These are phyloP conservation scores for Nitzschia palea DNA, from an alignment of 108 stramenopile genomes.

Conservation along the genomic window DNA sequence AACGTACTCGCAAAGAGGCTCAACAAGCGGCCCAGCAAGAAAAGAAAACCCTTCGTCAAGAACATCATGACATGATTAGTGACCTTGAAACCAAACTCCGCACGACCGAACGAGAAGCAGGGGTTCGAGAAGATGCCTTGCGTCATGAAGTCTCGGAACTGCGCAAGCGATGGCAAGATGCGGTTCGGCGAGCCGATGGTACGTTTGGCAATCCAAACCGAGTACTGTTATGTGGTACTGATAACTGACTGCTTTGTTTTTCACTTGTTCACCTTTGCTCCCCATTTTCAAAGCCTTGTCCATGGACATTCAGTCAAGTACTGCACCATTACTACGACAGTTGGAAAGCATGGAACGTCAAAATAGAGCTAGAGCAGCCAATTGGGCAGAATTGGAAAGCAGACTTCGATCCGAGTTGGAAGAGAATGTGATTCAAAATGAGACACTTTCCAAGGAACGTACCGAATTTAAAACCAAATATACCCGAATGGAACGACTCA, in stretches of 20 bases:
- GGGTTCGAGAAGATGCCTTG: conserved; percentile 78
- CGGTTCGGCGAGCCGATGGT: conserved; percentile 80
- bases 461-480: conserved; percentile 59
- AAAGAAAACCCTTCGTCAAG: conserved; percentile 56
- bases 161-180: conserved; percentile 86
- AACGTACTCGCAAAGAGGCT: conserved; percentile 48
- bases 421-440: conserved; percentile 63
- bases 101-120: conserved; percentile 75
- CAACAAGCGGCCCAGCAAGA: conserved; percentile 59
- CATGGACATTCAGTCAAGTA: conserved; percentile 84
- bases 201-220: conserved; percentile 17
- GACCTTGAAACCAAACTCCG: conserved; percentile 76
- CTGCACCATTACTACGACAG: conserved; percentile 77
- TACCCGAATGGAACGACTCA: conserved; percentile 45
- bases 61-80: conserved; percentile 61
- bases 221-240: no score
- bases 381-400: conserved; percentile 71
- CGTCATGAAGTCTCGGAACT: conserved; percentile 79
- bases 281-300: conserved; percentile 61
- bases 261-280: no score
- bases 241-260: no score
- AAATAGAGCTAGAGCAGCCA: conserved; percentile 62
- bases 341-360: conserved; percentile 81
- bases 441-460: conserved; percentile 61
- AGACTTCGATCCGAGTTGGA: conserved; percentile 75